Base-by-base conservation (phyloP, 805 yeast species). In the Tetrapisispora pingtungensis region DNA sequence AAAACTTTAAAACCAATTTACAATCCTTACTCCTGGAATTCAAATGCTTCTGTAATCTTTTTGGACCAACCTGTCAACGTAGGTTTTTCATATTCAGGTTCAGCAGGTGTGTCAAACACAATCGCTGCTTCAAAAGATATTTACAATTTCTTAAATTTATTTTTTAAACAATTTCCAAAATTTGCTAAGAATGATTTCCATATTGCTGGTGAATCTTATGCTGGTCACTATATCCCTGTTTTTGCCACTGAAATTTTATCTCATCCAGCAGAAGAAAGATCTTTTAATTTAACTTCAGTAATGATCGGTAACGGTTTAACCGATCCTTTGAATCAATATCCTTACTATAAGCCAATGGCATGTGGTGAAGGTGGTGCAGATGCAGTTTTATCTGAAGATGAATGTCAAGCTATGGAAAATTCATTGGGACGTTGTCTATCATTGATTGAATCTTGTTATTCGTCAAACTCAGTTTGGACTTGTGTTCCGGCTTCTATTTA, bases 11-110 rank as follows among this genome's bases (percentile, higher is more conserved):
- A 78, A 55, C 88, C 94, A n/a, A 73, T 75, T 27, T 70, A 66
- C 62, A 90, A 90, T 66, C 90, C 93, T 18, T 70, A 77, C 66
- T 81, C 96, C 1, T 90, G 97, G 97, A 90, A 89, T 65, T 70
- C 73, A 53, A 85, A 88, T 58, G 97, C 97, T 18, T 78, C 89
- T 27, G 86, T 90, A 19, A 82, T 90, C 50, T 90, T 83, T 69
- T 73, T 90, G 48, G 97, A 90, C 63, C 97, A 90, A 65, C 97
- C 97, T 4, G 84, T 89, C 36, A 84, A 84, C 43, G 96, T 85
- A 30, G 97, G 97, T 15, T 90, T 78, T 66, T 87, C 96, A 0
- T 81, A 83, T 62, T 42, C 45, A 13, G 45, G 41, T 36, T 42
- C 44, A 8, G 14, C 24, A 15, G 85, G 95, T 20, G 81, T 88